A percentile compares a stretch with the other conserved stretches of the same genome.
Conservation (phyloP, 352 stramenopile genomes). For the Phytopythium montanum region DNA sequence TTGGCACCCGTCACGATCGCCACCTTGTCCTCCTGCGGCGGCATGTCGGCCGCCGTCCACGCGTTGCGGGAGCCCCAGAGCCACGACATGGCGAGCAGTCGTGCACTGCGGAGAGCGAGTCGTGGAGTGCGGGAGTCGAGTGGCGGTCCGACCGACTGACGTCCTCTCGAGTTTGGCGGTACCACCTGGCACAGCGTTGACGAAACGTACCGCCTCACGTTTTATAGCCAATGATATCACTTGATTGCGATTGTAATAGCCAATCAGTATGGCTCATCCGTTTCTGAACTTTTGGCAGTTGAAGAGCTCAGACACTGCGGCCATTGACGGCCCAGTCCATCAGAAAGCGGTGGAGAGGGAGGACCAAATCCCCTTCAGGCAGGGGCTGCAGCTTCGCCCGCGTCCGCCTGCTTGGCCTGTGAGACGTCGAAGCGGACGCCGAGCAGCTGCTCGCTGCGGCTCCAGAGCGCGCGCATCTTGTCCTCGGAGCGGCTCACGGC, state of each 20-base stretch:
- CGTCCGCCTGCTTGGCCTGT: not conserved
- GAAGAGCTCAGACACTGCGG: too few species aligned
- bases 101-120: not conserved
- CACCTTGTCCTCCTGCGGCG: conserved; percentile 44
- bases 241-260: not conserved
- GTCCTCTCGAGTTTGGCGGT: not conserved
- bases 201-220: not conserved
- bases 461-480: conserved; percentile 34
- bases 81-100: not conserved
- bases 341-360: not conserved
- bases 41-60: conserved; percentile 26
- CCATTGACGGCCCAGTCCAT: not conserved
- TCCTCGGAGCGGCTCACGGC: conserved; percentile 20
- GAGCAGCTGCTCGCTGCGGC: conserved; percentile 31
- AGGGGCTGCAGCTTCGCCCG: not conserved
- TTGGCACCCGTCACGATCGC: conserved; percentile 84
- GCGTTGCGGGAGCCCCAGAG: conserved; percentile 1
- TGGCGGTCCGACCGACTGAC: too few species aligned
- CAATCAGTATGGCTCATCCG: not conserved
- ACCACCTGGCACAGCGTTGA: not conserved
- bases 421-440: conserved; percentile 18
- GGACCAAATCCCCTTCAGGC: not conserved
- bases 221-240: not conserved
- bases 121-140: not conserved
- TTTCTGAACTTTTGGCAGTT: conserved; percentile 1